These are phyloP conservation scores for Chrysoporthe puriensis DNA, from an alignment of 2,329 filamentous ascomycete genomes.

Conservation along the genomic window DNA sequence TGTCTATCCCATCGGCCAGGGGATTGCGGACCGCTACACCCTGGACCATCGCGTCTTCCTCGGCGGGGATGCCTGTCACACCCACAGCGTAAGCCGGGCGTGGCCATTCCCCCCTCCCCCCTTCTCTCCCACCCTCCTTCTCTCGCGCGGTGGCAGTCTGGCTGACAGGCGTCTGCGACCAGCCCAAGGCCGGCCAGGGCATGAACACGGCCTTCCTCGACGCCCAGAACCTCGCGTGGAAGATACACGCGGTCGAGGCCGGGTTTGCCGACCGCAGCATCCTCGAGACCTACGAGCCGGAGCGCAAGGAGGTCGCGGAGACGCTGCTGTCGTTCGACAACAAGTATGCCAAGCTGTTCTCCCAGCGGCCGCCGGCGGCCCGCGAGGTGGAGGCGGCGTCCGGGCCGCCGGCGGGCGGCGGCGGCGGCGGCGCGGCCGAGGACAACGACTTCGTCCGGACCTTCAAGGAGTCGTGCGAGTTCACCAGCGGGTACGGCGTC, in stretches of 20 bases:
- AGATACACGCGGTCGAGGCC: slow-evolving; percentile 86
- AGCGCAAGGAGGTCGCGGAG: slow-evolving; percentile 84
- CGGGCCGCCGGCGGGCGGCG: slow-evolving; percentile 27
- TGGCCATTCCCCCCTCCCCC: too few relatives aligned
- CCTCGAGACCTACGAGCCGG: slow-evolving; percentile 82
- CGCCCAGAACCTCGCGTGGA: slow-evolving; percentile 92
- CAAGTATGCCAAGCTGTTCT: slow-evolving; percentile 89
- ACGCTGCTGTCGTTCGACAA: slow-evolving; percentile 85
- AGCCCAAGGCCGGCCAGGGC: slow-evolving; percentile 77
- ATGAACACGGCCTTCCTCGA: slow-evolving; percentile 83
- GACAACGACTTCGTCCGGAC: slow-evolving; percentile 85
- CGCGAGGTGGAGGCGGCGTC: slow-evolving; percentile 73
- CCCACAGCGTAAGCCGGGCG: slow-evolving; percentile 63
- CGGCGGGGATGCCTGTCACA: slow-evolving; percentile 79
- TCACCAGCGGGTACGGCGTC: slow-evolving; percentile 90
- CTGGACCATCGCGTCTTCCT: slow-evolving; percentile 73
- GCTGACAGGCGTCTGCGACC: slow-evolving; percentile 32
- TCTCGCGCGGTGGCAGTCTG: not conserved
- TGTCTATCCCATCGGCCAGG: slow-evolving; percentile 76
- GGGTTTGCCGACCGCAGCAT: slow-evolving; percentile 77
- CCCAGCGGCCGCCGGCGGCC: slow-evolving; percentile 72
- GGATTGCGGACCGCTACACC: slow-evolving; percentile 70
- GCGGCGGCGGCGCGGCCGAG: slow-evolving; percentile 36
- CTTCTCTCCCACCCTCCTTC: not conserved
- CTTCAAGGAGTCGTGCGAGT: slow-evolving; percentile 90